Conservation (phyloP, 2,329 filamentous ascomycete species). For the Fusarium graminum region DNA sequence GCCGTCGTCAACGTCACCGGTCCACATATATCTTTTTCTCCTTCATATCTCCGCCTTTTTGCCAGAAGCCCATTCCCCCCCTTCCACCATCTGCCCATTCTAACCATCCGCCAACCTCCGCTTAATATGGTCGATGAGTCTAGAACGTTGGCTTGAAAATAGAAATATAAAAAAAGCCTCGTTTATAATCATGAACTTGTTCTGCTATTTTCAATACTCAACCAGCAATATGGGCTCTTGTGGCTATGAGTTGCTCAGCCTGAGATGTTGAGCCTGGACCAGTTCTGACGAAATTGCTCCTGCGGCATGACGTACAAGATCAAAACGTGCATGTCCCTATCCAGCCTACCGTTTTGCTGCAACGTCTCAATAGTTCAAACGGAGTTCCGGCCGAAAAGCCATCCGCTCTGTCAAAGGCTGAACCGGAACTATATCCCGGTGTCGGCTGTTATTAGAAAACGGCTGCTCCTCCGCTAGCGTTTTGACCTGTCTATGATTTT, state of each 20-base stretch:
- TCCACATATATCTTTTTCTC: slow-evolving; percentile 29
- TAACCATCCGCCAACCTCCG: slow-evolving; percentile 9
- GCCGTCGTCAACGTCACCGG: slow-evolving; percentile 46
- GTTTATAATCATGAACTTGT: not conserved
- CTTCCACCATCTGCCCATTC: slow-evolving; percentile 15
- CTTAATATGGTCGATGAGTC: slow-evolving; percentile 10
- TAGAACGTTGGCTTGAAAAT: slow-evolving; percentile 25
- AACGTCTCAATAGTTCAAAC: slow-evolving; percentile 4
- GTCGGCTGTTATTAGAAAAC: slow-evolving; percentile 30
- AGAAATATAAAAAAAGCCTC: not conserved
- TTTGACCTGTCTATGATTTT: slow-evolving; percentile 18
- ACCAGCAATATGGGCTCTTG: not conserved
- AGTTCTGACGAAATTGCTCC: slow-evolving; percentile 12
- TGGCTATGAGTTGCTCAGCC: slow-evolving; percentile 6
- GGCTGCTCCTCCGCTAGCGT: slow-evolving; percentile 28
- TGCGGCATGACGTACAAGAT: slow-evolving; percentile 44
- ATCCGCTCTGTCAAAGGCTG: slow-evolving; percentile 18
- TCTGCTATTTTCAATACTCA: not conserved
- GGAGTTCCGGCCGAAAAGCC: slow-evolving; percentile 28
- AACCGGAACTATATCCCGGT: slow-evolving; percentile 10
- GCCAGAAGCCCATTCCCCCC: not conserved
- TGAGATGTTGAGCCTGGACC: slow-evolving; percentile 25
- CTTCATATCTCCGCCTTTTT: slow-evolving; percentile 33
- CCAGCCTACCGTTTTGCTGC: slow-evolving; percentile 25
- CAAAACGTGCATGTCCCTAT: slow-evolving; percentile 19